These are phyloP conservation scores for Pseudovirgaria hyperparasitica DNA, from an alignment of 2,329 filamentous ascomycete genomes.

Conservation along the genomic window DNA sequence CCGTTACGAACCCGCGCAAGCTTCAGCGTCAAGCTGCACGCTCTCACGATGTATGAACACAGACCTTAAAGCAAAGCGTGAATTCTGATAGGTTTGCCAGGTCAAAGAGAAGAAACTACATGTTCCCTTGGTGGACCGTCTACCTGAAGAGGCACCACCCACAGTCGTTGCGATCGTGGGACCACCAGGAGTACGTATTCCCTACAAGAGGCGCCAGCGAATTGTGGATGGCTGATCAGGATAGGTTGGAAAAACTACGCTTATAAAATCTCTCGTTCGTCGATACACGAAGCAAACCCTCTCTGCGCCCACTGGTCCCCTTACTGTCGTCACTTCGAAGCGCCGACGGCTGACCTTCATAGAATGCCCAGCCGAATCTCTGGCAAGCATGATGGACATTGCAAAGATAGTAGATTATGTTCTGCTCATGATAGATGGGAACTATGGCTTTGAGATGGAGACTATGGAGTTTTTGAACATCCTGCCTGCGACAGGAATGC, in stretches of 20 bases:
- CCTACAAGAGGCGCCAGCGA: slow-evolving; percentile 4
- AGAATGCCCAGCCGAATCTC: slow-evolving; percentile 86
- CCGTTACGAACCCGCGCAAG: slow-evolving; percentile 69
- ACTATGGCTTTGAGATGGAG: slow-evolving; percentile 99
- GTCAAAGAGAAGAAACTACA: slow-evolving; percentile 93
- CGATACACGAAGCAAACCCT: slow-evolving; percentile 94
- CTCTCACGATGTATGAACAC: slow-evolving; percentile 50
- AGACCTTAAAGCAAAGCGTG: slow-evolving; percentile 1
- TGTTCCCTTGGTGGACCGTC: slow-evolving; percentile 88
- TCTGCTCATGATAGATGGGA: slow-evolving; percentile 94
- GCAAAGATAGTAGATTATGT: slow-evolving; percentile 97
- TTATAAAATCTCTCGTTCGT: slow-evolving; percentile 87
- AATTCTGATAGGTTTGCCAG: slow-evolving; percentile 28
- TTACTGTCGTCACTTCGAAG: slow-evolving; percentile 95
- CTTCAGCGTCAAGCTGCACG: slow-evolving; percentile 62
- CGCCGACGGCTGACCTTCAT: slow-evolving; percentile 88
- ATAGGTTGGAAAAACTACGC: slow-evolving; percentile 72
- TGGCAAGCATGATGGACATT: slow-evolving; percentile 93
- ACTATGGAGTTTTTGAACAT: slow-evolving; percentile 99
- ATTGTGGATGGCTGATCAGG: slow-evolving; percentile 2
- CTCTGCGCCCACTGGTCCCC: slow-evolving; percentile 75
- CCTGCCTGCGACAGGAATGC: slow-evolving; percentile 89
- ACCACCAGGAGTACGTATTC: slow-evolving; percentile 60
- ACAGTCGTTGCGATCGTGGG: slow-evolving; percentile 89
- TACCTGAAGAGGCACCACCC: slow-evolving; percentile 90